Base-by-base conservation (phyloP, 2,329 filamentous ascomycete genomes). In the Fusarium longipes region DNA sequence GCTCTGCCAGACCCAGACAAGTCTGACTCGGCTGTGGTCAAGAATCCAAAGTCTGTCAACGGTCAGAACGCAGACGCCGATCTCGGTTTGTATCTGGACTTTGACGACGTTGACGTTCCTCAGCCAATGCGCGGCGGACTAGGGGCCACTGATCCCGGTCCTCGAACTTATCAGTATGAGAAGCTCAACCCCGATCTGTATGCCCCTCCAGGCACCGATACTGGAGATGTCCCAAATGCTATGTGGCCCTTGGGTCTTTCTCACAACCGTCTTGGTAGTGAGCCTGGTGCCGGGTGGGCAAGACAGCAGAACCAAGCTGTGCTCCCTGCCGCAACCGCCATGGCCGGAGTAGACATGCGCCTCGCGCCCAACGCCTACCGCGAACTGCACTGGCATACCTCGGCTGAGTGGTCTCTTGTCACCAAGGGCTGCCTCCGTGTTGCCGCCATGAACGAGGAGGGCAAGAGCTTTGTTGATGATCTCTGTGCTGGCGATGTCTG, bases 321-420 rank as follows among this genome's bases (percentile, higher is more conserved):
- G 3, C 58, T 62, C 7, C 58, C 58, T 2, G 35, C 58, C 8
- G 48, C 47, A 3, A 54, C 48, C 6, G 58, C 33, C 4, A 61
- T 62, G 47, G 57, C 58, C 4, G 57, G 58, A 24, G 58, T 61
- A 4, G 48, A 62, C 25, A 61, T 62, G 58, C 58, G 57, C 7
- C 58, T 62, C 2, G 58, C 33, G 5, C 47, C 47, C 4, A 32
- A 55, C 5, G 58, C 57, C 1, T 55, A 55, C 24, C 58, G 58
- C 1, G 58, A 62, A 22, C 25, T 62, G 2, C 58, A 62, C n/a
- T 62, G 58, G 58, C 58, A 62, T 9, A 53, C 56, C 0, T 57
- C 56, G 1, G 33, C 48, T 2, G 58, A 61, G 18, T 61, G 58
- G 58, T 39, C 58, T 17, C 8, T 61, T 17, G 29, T 61, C 15